Evolutionary conservation across 139 green algal species (phyloP).

Genomic region (Gonium pectorale): DNA sequence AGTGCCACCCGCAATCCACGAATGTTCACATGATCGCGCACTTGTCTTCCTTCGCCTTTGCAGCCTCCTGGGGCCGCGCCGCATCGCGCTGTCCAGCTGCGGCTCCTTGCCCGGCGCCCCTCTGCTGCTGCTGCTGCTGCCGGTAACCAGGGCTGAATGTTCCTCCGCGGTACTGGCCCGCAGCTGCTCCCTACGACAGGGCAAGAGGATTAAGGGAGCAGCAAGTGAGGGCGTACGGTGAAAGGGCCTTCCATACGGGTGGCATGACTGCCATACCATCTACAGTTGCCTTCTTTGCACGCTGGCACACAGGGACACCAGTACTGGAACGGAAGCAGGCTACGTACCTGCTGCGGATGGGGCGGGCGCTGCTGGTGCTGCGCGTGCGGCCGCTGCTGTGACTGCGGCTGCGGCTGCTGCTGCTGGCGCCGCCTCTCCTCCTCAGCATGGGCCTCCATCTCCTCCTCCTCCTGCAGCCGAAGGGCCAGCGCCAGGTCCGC

Average conservation of each 20-base stretch:
- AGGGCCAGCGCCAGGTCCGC: slow-evolving; percentile 88
- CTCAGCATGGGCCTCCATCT: slow-evolving; percentile 44
- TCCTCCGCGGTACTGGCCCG: background rate
- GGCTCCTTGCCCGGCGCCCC: background rate
- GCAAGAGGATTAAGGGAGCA: too few species aligned
- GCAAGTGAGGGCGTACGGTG: too few species aligned
- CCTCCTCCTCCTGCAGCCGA: slow-evolving; percentile 85
- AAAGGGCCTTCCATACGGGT: too few species aligned
- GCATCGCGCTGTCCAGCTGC: background rate
- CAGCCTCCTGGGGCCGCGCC: background rate
- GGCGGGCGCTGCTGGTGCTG: background rate
- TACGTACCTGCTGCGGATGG: too few species aligned
- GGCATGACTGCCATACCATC: too few species aligned
- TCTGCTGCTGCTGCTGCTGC: slow-evolving; percentile 44
- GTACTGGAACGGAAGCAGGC: too few species aligned
- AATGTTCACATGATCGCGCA: slow-evolving; percentile 51
- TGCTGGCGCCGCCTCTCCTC: slow-evolving; percentile 23
- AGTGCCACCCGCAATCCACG: too few species aligned
- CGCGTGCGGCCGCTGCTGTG: background rate
- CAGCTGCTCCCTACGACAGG: background rate
- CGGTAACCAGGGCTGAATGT: slow-evolving; percentile 16
- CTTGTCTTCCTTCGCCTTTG: slow-evolving; percentile 40
- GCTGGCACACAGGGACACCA: too few species aligned
- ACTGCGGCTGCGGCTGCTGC: slow-evolving; percentile 11
- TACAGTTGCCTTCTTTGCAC: too few species aligned